A percentile compares a stretch with the other conserved stretches of the same genome.
Evolutionary conservation across 352 stramenopile species (phyloP).

Genomic region (Saprolegnia diclina): DNA sequence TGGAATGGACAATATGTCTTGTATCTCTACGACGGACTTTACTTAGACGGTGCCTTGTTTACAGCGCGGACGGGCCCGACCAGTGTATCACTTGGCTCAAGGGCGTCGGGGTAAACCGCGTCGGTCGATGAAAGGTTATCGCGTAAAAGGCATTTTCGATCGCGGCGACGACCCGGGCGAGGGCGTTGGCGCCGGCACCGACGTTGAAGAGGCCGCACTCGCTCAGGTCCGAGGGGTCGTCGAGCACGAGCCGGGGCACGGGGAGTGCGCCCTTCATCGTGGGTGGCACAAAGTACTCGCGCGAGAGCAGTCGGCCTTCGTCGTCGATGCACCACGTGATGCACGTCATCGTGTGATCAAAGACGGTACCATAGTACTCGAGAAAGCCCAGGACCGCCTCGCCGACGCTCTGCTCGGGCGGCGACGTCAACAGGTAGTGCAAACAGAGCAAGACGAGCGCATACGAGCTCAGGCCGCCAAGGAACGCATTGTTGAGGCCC

Average conservation of each 20-base stretch:
- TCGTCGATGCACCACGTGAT: constrained; percentile 42
- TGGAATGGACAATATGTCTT: no score
- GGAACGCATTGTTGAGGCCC: constrained; percentile 86
- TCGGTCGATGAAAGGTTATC: constrained; percentile 62
- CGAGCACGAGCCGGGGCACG: constrained; percentile 78
- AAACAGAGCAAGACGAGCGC: constrained; percentile 77
- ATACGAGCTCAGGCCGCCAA: constrained; percentile 84
- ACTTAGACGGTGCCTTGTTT: no score
- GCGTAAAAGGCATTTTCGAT: constrained; percentile 80
- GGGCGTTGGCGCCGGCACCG: constrained; percentile 63
- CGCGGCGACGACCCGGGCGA: constrained; percentile 69
- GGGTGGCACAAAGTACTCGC: constrained; percentile 60
- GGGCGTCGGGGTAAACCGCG: constrained; percentile 72
- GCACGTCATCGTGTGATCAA: constrained; percentile 68
- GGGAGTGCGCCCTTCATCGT: constrained; percentile 39
- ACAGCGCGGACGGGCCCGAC: constrained; percentile 42
- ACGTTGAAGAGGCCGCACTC: constrained; percentile 62
- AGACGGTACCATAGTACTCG: constrained; percentile 84
- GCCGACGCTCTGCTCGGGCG: constrained; percentile 37
- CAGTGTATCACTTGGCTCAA: constrained; percentile 74
- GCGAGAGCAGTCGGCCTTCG: constrained; percentile 46
- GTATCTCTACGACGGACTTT: neutral
- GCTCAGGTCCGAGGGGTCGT: constrained; percentile 71
- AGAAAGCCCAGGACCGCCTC: constrained; percentile 82
- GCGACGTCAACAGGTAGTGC: constrained; percentile 57